Conservation (phyloP, 2,329 filamentous ascomycete genomes). For the Aspergillus sp. region DNA sequence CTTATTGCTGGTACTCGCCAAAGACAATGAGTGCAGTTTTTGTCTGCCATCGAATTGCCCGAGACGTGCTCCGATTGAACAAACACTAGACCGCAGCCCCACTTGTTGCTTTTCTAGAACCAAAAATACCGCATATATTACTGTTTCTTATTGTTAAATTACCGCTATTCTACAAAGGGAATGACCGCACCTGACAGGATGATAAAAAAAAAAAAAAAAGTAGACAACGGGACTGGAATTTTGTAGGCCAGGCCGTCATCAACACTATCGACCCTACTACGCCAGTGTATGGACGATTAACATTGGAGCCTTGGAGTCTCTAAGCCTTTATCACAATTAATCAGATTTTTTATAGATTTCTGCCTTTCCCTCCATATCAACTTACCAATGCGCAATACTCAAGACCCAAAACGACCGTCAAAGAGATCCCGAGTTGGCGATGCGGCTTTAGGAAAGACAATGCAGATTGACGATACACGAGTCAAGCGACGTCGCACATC, state of each 20-base stretch:
- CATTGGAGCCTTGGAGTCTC: background rate
- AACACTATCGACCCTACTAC: background rate
- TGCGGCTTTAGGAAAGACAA: conserved; percentile 26
- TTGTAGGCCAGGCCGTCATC: background rate
- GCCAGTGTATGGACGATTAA: background rate
- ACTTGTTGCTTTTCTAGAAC: background rate
- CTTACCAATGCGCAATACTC: conserved; percentile 22
- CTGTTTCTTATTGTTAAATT: background rate
- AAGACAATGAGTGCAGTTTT: background rate
- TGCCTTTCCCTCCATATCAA: background rate
- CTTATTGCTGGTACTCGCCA: background rate
- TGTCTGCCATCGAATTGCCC: background rate
- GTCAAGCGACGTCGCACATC: conserved; percentile 37
- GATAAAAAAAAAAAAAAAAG: conserved; percentile 1
- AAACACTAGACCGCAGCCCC: background rate
- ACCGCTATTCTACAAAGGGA: background rate
- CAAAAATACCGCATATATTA: background rate
- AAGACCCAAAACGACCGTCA: conserved; percentile 23
- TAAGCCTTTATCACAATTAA: no score
- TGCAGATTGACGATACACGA: conserved; percentile 26
- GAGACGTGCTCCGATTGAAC: background rate
- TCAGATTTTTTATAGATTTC: background rate
- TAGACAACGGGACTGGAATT: background rate
- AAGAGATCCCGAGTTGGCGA: conserved; percentile 36
- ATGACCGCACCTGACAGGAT: conserved; percentile 1